These are phyloP conservation scores for Fagopyrum homotropicum DNA, from an alignment of 148 eudicot species.

Conservation along the genomic window DNA sequence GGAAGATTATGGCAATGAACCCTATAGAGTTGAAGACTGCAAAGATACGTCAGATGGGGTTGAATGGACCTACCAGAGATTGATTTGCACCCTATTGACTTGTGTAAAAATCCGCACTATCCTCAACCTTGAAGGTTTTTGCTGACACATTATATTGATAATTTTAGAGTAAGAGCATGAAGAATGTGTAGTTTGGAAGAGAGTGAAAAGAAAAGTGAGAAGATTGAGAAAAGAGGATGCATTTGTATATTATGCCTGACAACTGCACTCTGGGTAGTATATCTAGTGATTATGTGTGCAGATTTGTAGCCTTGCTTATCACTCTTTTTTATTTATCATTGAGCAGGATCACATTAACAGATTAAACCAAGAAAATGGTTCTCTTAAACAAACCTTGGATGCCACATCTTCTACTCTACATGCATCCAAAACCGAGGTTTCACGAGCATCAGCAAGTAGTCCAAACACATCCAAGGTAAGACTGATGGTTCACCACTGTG, in stretches of 20 bases:
- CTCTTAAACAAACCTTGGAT: conserved; percentile 56
- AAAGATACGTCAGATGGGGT: no score
- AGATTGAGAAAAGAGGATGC: not conserved
- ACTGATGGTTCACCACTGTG: conserved; percentile 12
- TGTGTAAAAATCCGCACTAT: not conserved
- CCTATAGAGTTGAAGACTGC: not conserved
- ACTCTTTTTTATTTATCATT: conserved; percentile 12
- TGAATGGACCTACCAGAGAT: no score
- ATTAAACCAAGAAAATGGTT: conserved; percentile 65
- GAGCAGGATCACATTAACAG: conserved; percentile 60
- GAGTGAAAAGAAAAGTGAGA: not conserved
- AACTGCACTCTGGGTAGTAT: not conserved
- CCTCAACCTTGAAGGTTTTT: not conserved
- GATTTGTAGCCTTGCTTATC: not conserved
- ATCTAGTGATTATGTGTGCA: not conserved
- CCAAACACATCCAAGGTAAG: conserved; percentile 47
- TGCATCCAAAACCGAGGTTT: conserved; percentile 47
- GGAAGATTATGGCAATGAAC: not conserved
- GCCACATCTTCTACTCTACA: conserved; percentile 40
- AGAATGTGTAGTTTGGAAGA: not conserved
- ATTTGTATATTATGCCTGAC: conserved; percentile 2
- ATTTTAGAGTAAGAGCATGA: not conserved
- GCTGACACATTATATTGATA: not conserved
- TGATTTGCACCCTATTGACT: no score
- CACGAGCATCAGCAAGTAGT: conserved; percentile 31